phyloP scores from a whole-genome alignment of 345 rosid species.

The Camelina hispida region DNA sequence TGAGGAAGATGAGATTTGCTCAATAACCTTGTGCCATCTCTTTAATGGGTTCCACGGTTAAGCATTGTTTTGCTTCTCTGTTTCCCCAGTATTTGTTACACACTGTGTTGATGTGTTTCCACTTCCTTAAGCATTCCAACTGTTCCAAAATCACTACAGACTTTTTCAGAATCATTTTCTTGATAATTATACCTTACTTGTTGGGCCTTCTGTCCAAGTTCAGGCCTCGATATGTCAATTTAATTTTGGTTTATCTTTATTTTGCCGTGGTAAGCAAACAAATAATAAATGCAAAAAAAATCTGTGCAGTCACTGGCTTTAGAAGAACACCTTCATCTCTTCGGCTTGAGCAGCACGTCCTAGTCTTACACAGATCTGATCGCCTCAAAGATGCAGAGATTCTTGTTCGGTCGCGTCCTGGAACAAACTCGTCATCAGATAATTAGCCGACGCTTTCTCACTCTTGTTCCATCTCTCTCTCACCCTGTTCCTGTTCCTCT shows the following conservation, averaged over 20 bases:
- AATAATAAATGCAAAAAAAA: neutral
- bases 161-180: no score
- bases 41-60: no score
- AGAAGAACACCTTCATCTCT: neutral
- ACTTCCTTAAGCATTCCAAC: conserved; percentile 47
- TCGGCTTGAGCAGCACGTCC: neutral
- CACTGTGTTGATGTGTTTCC: conserved; percentile 35
- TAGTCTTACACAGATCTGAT: neutral
- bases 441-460: neutral
- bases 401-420: neutral
- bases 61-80: conserved; percentile 26
- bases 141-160: conserved; percentile 17
- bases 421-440: neutral
- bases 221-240: no score
- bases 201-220: no score
- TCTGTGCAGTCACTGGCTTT: no score
- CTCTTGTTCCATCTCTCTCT: neutral
- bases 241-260: neutral
- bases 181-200: no score
- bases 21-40: no score
- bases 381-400: neutral
- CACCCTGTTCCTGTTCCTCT: neutral
- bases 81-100: conserved; percentile 4
- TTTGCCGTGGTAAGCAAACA: neutral
- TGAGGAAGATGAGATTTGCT: neutral